phyloP scores from a whole-genome alignment of 106 monocot species.

The Dendrobium nobile region DNA sequence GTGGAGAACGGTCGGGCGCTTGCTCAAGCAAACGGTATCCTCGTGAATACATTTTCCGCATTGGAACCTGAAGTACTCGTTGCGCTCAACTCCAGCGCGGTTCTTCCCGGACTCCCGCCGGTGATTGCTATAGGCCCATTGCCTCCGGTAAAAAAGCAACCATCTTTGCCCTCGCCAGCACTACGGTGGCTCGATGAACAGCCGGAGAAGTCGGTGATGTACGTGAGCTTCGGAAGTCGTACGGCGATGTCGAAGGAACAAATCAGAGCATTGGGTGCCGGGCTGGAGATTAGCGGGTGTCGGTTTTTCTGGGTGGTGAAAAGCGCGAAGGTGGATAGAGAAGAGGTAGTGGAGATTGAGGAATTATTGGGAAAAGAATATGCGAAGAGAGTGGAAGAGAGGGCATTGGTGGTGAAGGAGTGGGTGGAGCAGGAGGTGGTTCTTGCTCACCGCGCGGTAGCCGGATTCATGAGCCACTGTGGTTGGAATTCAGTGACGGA shows the following conservation, averaged over 20 bases:
- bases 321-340: constrained; percentile 38
- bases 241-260: constrained; percentile 37
- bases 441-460: constrained; percentile 36
- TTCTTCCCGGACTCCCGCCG: constrained; percentile 25
- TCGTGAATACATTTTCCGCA: constrained; percentile 46
- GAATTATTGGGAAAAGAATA: constrained; percentile 35
- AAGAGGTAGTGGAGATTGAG: constrained; percentile 25
- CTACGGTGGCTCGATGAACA: constrained; percentile 46
- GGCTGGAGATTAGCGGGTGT: constrained; percentile 50
- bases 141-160: background rate
- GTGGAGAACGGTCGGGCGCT: constrained; percentile 19
- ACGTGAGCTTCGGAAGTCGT: constrained; percentile 63
- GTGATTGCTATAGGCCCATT: constrained; percentile 43
- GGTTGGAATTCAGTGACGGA: constrained; percentile 74
- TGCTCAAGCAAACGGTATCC: constrained; percentile 18
- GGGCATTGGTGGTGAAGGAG: constrained; percentile 37
- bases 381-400: constrained; percentile 35
- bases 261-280: constrained; percentile 33
- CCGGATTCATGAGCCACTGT: constrained; percentile 62
- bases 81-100: constrained; percentile 22
- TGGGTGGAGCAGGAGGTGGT: constrained; percentile 62
- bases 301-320: constrained; percentile 67
- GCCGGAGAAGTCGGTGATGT: constrained; percentile 48
- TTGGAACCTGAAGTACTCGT: constrained; percentile 32
- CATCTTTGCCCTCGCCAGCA: background rate